Conservation (phyloP, 192 early-diverging fungal genomes). For the Backusella tarrabulga region DNA sequence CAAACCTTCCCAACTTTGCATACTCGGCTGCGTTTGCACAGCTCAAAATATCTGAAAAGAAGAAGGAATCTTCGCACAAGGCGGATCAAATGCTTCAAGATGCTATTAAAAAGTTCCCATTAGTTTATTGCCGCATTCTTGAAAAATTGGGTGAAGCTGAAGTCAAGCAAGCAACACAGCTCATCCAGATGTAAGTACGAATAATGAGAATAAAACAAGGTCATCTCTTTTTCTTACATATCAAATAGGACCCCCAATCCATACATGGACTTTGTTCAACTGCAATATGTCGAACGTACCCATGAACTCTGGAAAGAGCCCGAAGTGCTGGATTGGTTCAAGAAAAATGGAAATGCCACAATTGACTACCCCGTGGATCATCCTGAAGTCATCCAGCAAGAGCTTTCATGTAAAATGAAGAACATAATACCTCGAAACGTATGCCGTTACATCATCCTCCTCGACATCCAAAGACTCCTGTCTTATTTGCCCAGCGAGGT, state of each 20-base stretch:
- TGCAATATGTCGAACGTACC: slow-evolving; percentile 73
- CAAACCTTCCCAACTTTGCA: slow-evolving; percentile 66
- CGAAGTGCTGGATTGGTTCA: slow-evolving; percentile 57
- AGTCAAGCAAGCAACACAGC: slow-evolving; percentile 46
- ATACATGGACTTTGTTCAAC: slow-evolving; percentile 62
- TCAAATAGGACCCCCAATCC: slow-evolving; percentile 23
- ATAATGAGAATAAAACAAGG: not conserved
- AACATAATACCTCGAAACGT: slow-evolving; percentile 23
- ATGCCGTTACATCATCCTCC: slow-evolving; percentile 38
- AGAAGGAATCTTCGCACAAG: slow-evolving; percentile 27
- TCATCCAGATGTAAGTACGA: slow-evolving; percentile 8
- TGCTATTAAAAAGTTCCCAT: slow-evolving; percentile 76
- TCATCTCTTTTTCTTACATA: not conserved
- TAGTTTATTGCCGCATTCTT: slow-evolving; percentile 57
- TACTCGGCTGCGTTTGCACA: slow-evolving; percentile 76
- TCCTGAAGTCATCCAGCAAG: not conserved
- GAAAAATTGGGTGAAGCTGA: slow-evolving; percentile 65
- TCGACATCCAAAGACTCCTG: slow-evolving; percentile 48
- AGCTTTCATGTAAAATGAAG: slow-evolving; percentile 21
- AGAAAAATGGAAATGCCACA: slow-evolving; percentile 10
- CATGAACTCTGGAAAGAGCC: slow-evolving; percentile 84
- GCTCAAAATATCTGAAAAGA: slow-evolving; percentile 65
- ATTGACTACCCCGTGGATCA: slow-evolving; percentile 5
- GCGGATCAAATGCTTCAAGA: slow-evolving; percentile 59
- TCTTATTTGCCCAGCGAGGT: slow-evolving; percentile 51